Conservation (phyloP, 106 monocot genomes). For the Dioscorea dumetorum region DNA sequence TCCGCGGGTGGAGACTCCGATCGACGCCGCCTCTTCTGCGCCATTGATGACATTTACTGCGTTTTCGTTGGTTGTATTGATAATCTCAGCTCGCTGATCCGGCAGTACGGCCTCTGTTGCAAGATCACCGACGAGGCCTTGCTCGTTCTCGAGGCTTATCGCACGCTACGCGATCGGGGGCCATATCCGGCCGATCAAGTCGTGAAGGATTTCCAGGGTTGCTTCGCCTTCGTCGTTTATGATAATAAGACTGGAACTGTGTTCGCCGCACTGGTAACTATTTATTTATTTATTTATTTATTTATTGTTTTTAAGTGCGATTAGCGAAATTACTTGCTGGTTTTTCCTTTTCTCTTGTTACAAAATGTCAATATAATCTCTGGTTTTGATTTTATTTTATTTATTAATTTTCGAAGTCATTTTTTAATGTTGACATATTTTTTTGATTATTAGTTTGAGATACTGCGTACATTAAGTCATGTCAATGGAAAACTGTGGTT, state of each 20-base stretch:
- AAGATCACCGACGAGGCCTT: constrained; percentile 64
- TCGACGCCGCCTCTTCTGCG: constrained; percentile 42
- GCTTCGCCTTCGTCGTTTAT: constrained; percentile 78
- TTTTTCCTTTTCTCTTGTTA: too few species aligned
- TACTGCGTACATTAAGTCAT: too few species aligned
- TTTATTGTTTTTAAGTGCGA: too few species aligned
- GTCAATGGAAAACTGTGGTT: too few species aligned
- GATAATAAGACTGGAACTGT: constrained; percentile 58
- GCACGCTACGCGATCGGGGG: constrained; percentile 89
- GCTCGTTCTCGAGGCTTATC: constrained; percentile 90
- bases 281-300: background rate
- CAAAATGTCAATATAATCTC: too few species aligned
- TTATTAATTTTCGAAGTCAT: too few species aligned
- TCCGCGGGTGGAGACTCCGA: constrained; percentile 18
- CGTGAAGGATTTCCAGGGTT: constrained; percentile 71
- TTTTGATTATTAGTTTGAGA: too few species aligned
- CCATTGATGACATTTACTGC: constrained; percentile 77
- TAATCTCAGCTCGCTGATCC: constrained; percentile 77
- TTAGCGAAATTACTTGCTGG: too few species aligned
- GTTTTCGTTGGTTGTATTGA: constrained; percentile 61
- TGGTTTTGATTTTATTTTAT: too few species aligned
- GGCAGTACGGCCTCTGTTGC: constrained; percentile 72
- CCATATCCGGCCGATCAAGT: constrained; percentile 97
- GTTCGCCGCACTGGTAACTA: constrained; percentile 65
- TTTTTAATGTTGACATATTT: too few species aligned